These are phyloP conservation scores for Lactarius tabidus DNA, from an alignment of 768 basidiomycete species.

Conservation along the genomic window DNA sequence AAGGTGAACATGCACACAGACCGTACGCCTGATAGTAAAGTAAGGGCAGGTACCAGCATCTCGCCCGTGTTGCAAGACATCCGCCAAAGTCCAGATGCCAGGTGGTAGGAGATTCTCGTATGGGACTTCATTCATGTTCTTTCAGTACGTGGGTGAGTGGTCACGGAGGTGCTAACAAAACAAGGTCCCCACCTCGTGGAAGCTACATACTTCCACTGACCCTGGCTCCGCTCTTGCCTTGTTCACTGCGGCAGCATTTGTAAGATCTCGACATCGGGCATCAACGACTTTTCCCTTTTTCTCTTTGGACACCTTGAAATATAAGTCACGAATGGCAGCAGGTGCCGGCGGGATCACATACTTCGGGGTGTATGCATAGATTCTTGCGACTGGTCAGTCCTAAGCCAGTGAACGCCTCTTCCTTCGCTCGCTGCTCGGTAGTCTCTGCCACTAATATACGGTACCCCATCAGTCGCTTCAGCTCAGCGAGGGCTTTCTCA, in stretches of 20 bases:
- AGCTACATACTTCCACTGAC: constrained; percentile 87
- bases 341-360: constrained; percentile 33
- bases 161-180: constrained; percentile 10
- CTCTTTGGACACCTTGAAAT: constrained; percentile 81
- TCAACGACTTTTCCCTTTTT: constrained; percentile 99
- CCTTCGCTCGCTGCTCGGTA: constrained; percentile 70
- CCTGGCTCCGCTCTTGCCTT: constrained; percentile 84
- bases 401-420: constrained; percentile 78
- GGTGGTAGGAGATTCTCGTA: constrained; percentile 76
- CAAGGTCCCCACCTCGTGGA: constrained; percentile 74
- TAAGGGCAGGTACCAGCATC: constrained; percentile 90
- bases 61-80: constrained; percentile 83
- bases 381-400: constrained; percentile 96
- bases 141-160: constrained; percentile 9
- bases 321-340: neutral
- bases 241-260: constrained; percentile 77
- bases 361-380: constrained; percentile 92
- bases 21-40: constrained; percentile 95
- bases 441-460: constrained; percentile 69
- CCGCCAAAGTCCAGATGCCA: constrained; percentile 93
- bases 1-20: constrained; percentile 34
- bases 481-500: constrained; percentile 93
- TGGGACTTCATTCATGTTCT: constrained; percentile 84
- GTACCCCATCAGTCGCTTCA: constrained; percentile 92
- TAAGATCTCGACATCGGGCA: constrained; percentile 93